Conservation (phyloP, 768 basidiomycete genomes). For the Lentinula edodes region DNA sequence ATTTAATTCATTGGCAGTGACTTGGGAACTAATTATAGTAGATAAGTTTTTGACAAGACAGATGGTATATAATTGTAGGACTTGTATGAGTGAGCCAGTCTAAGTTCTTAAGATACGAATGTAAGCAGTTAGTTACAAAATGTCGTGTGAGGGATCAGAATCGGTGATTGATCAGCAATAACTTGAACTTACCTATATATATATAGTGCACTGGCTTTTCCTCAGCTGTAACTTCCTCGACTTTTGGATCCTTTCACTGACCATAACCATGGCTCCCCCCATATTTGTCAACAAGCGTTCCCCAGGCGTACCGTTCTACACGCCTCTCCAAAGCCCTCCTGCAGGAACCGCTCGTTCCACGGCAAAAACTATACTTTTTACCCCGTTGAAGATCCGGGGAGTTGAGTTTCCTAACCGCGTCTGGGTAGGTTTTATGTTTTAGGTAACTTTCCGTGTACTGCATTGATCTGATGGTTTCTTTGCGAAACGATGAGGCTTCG, state of each 20-base stretch:
- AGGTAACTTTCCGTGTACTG: neutral
- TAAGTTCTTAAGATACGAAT: no score
- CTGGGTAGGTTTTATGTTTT: constrained; percentile 29
- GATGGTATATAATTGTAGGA: no score
- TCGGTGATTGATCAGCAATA: no score
- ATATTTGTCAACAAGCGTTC: constrained; percentile 13
- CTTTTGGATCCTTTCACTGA: neutral
- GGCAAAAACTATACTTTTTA: constrained; percentile 36
- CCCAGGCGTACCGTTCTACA: constrained; percentile 32
- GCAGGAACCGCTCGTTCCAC: constrained; percentile 30
- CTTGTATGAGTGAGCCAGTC: no score
- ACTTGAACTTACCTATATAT: no score
- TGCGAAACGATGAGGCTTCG: constrained; percentile 28
- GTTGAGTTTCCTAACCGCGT: constrained; percentile 51
- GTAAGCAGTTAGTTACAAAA: no score
- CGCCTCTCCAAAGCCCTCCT: constrained; percentile 33
- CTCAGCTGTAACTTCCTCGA: no score
- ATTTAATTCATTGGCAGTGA: no score
- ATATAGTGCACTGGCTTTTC: no score
- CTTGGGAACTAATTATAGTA: no score
- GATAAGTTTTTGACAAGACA: no score
- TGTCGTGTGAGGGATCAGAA: no score
- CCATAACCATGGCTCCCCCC: neutral
- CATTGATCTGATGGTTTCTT: neutral
- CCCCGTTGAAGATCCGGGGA: constrained; percentile 49